Evolutionary conservation across 2,329 filamentous ascomycete genomes (phyloP).

Genomic region (Colletotrichum navitas): DNA sequence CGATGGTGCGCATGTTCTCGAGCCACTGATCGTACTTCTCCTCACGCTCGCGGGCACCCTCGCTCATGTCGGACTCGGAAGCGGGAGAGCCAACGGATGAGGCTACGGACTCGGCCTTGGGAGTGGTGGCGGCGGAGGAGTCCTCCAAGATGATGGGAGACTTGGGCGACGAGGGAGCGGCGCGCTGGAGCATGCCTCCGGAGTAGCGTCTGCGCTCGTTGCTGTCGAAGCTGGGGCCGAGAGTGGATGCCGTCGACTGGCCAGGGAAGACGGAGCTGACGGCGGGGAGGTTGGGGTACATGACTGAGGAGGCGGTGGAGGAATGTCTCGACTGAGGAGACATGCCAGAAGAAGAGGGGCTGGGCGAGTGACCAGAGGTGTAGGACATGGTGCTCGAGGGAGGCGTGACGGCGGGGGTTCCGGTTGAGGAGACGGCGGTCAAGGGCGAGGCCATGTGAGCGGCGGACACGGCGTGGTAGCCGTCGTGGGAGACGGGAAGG

Average conservation of each 20-base stretch:
- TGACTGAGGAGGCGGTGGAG: slow-evolving; percentile 69
- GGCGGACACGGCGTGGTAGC: slow-evolving; percentile 60
- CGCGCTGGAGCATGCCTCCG: slow-evolving; percentile 75
- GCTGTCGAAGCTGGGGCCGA: slow-evolving; percentile 75
- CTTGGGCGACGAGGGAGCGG: slow-evolving; percentile 58
- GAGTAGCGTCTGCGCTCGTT: slow-evolving; percentile 75
- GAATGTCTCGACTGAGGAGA: slow-evolving; percentile 75
- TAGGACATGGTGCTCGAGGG: slow-evolving; percentile 82
- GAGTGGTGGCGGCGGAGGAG: slow-evolving; percentile 56
- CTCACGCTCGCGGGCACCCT: slow-evolving; percentile 67
- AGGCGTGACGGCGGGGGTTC: slow-evolving; percentile 82
- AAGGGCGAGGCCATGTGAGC: slow-evolving; percentile 73
- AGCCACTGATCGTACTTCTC: slow-evolving; percentile 75
- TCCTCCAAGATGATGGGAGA: slow-evolving; percentile 54
- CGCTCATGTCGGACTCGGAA: slow-evolving; percentile 65
- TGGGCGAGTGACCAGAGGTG: slow-evolving; percentile 81
- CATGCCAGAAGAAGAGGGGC: slow-evolving; percentile 77
- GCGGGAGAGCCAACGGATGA: slow-evolving; percentile 67
- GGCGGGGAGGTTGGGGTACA: slow-evolving; percentile 82
- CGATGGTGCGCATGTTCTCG: slow-evolving; percentile 74
- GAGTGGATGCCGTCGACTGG: slow-evolving; percentile 76
- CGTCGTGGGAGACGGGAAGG: slow-evolving; percentile 52
- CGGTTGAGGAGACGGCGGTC: slow-evolving; percentile 70
- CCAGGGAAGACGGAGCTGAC: slow-evolving; percentile 77
- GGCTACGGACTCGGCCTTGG: slow-evolving; percentile 59